A percentile compares a stretch with the other conserved stretches of the same genome.
Conservation (phyloP, 73 alveolate species). For the Durusdinium trenchii region DNA sequence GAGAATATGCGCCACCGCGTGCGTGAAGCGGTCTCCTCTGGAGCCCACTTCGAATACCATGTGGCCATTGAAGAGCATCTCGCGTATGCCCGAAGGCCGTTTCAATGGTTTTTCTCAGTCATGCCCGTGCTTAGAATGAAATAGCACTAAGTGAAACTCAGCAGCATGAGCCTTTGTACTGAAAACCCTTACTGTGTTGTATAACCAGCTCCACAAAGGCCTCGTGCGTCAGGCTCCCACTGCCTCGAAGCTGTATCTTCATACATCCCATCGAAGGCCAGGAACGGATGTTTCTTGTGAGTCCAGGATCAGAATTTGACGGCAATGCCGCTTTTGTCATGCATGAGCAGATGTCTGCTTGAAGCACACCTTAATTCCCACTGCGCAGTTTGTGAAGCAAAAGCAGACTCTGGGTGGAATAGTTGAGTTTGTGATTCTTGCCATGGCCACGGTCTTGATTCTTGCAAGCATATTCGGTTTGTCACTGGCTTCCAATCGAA, state of each 20-base stretch:
- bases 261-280: constrained; percentile 79
- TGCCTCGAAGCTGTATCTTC: constrained; percentile 71
- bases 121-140: too few species aligned
- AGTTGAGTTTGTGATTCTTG: too few species aligned
- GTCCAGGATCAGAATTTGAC: not conserved
- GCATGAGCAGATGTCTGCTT: not conserved
- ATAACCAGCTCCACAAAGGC: too few species aligned
- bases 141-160: too few species aligned
- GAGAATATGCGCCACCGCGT: constrained; percentile 65
- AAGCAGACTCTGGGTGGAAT: not conserved
- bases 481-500: constrained; percentile 29
- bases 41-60: constrained; percentile 78
- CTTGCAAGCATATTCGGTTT: not conserved
- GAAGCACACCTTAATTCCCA: not conserved
- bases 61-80: constrained; percentile 77
- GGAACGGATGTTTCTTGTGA: not conserved
- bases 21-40: constrained; percentile 38
- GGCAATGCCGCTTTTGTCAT: not conserved
- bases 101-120: not conserved
- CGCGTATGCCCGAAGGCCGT: constrained; percentile 75
- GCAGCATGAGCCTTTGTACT: too few species aligned
- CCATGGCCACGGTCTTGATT: not conserved
- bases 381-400: too few species aligned
- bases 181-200: too few species aligned
- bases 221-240: constrained; percentile 32